Base-by-base conservation (phyloP, 2,329 filamentous ascomycete species). In the Penicillium sp. region DNA sequence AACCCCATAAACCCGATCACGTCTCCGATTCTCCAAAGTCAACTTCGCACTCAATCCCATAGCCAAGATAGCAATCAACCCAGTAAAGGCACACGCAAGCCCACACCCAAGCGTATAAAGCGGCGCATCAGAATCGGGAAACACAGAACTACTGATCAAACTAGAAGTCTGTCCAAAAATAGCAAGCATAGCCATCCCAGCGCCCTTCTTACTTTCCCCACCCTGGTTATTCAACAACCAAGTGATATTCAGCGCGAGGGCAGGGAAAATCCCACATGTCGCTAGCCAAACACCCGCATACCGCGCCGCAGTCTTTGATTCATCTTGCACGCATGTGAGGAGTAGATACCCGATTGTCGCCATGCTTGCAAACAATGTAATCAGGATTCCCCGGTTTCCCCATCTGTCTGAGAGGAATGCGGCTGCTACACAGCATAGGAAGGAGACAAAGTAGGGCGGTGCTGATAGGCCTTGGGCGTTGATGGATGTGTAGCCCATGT, bases 391-490 rank as follows among this genome's bases (percentile, higher is more conserved):
- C 13, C 71, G 56, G 21, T 64, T 61, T 19, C 64, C 59, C 22
- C 59, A 64, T n/a, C 64, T 57, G 50, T 74, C 72, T 0, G 70
- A 69, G 1, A 65, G 41, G 21, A 63, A 63, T 0, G 69, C 64
- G 0, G 58, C 57, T 8, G 41, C 47, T 1, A 61, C 44, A 22
- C 59, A 60, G 58, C 62, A 60, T 0, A 73, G 33, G 44, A 72
- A 74, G 2, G 71, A 64, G 3, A 53, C 57, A 34, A 74, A 64
- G 51, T 74, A 74, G 2, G 69, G 65, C 1, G 71, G 71, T 1
- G 72, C 72, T 0, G 69, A 63, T 0, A 74, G 58, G 0, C 72
- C 72, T 49, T 74, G 70, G 0, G 71, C 69, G 24, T 69, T 59
- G 46, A 73, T 52, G 3, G 61, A 60, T 0, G 61, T 66, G 47